A percentile compares a stretch with the other conserved stretches of the same genome.
These are phyloP conservation scores for Neurospora sp. DNA, from an alignment of 495 filamentous ascomycete species.

Conservation along the genomic window DNA sequence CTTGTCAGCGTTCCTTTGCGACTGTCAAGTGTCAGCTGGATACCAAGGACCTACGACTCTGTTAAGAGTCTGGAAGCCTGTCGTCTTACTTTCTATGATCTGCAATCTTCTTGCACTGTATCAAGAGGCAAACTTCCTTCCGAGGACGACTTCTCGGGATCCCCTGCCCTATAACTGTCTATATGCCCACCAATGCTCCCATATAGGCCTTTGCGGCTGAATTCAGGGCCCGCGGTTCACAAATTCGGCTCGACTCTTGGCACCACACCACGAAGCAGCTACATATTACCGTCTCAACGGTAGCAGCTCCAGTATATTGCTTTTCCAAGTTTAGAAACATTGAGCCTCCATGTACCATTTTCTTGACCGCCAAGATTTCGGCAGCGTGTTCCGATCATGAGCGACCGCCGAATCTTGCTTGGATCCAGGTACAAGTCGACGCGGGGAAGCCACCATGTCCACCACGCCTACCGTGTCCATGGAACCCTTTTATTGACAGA, in stretches of 20 bases:
- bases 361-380: background rate
- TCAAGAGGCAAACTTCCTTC: background rate
- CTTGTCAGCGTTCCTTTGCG: background rate
- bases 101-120: background rate
- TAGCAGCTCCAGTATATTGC: background rate
- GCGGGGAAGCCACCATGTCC: background rate
- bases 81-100: background rate
- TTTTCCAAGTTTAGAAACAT: background rate
- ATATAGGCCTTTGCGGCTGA: background rate
- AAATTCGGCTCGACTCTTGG: background rate
- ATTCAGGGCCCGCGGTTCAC: background rate
- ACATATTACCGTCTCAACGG: background rate
- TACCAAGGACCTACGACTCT: background rate
- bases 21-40: background rate
- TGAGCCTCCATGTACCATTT: background rate
- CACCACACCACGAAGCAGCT: background rate
- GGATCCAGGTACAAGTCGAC: background rate
- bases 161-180: background rate
- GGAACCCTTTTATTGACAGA: background rate
- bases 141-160: background rate
- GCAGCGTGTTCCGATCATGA: background rate
- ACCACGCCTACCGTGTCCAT: background rate
- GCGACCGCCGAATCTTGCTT: background rate
- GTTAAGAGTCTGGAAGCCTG: background rate
- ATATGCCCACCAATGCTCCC: background rate